Evolutionary conservation across 495 filamentous ascomycete genomes (phyloP).

Genomic region (Neurospora sp.): DNA sequence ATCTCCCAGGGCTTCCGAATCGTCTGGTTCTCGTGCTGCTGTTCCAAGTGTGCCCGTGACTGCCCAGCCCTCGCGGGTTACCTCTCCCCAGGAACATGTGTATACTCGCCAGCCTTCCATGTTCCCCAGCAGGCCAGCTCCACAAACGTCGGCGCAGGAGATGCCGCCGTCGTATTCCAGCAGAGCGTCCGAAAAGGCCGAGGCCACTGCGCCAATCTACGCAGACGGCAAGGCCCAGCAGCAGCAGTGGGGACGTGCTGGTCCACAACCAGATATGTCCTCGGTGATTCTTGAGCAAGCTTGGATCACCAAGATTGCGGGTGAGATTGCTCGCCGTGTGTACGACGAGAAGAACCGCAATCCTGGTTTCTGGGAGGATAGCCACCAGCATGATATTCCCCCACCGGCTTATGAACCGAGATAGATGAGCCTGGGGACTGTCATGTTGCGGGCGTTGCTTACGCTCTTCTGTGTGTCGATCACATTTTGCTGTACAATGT

Average conservation of each 20-base stretch:
- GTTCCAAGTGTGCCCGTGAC: not conserved
- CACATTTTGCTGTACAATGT: not conserved
- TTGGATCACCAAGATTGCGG: slow-evolving; percentile 84
- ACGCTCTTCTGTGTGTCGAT: not conserved
- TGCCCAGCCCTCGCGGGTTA: not conserved
- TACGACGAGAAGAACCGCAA: slow-evolving; percentile 53
- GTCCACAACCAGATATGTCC: slow-evolving; percentile 26
- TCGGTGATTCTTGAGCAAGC: slow-evolving; percentile 67
- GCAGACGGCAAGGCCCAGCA: not conserved
- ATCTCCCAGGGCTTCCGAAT: slow-evolving; percentile 15
- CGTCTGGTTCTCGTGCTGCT: not conserved
- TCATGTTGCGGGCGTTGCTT: not conserved
- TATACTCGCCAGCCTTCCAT: not conserved
- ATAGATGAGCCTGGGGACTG: slow-evolving; percentile 7
- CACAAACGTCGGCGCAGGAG: not conserved
- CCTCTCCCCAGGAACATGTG: not conserved
- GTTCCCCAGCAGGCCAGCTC: not conserved
- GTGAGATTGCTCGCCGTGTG: slow-evolving; percentile 77
- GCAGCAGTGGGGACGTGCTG: slow-evolving; percentile 4
- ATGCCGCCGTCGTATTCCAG: not conserved
- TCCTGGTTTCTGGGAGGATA: slow-evolving; percentile 35
- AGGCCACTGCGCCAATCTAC: not conserved
- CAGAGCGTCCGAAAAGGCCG: not conserved
- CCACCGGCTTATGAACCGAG: slow-evolving; percentile 52
- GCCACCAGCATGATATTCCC: slow-evolving; percentile 38